These are phyloP conservation scores for Periglandula ipomoeae DNA, from an alignment of 2,329 filamentous ascomycete genomes.

Conservation along the genomic window DNA sequence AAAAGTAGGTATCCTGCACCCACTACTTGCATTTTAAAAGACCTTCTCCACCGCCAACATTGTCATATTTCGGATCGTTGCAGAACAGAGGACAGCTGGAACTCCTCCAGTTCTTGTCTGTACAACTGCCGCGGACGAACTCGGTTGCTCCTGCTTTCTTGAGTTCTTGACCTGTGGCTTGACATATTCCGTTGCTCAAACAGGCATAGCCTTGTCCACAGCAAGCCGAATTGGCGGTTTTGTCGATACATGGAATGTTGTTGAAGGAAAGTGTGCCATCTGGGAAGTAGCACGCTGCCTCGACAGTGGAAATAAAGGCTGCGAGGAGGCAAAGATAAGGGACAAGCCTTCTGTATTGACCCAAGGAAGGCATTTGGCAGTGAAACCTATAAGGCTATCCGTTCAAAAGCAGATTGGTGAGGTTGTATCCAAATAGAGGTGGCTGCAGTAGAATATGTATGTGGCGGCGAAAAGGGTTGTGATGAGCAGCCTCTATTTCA, in stretches of 20 bases:
- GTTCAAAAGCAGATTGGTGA: neutral
- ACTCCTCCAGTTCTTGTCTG: conserved; percentile 22
- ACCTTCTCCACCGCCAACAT: conserved; percentile 14
- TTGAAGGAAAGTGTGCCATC: conserved; percentile 18
- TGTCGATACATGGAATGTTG: conserved; percentile 21
- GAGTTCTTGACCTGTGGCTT: conserved; percentile 17
- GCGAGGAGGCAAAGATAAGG: neutral
- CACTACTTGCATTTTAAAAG: conserved; percentile 11
- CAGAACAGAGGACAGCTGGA: conserved; percentile 24
- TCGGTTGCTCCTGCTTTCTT: conserved; percentile 13
- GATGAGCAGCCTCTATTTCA: neutral
- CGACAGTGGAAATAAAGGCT: neutral
- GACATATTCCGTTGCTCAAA: conserved; percentile 24
- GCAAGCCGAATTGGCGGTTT: conserved; percentile 19
- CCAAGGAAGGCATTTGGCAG: neutral
- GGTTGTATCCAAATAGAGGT: neutral
- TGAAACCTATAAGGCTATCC: neutral
- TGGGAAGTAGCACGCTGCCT: conserved; percentile 20
- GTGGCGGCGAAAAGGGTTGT: neutral
- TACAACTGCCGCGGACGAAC: conserved; percentile 25
- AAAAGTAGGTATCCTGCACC: conserved; percentile 15
- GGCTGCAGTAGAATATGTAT: neutral
- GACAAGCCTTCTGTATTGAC: neutral
- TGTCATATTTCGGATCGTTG: conserved; percentile 15
- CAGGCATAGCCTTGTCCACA: conserved; percentile 28